Base-by-base conservation (phyloP, 2,329 filamentous ascomycete species). In the Daldinia sp. region DNA sequence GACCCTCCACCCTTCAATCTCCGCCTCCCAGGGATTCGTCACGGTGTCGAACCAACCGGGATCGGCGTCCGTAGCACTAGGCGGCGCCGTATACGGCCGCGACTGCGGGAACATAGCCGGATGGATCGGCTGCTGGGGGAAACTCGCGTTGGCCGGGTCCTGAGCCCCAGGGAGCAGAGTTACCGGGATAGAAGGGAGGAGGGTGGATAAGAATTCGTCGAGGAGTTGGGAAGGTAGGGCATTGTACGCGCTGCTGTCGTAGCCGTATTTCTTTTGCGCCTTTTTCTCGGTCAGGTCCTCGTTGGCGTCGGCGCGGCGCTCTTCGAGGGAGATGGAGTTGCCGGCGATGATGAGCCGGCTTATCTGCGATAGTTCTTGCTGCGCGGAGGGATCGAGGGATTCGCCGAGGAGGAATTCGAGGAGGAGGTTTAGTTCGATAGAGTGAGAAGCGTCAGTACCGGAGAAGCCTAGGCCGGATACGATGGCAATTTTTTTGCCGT, bases 71-170 rank as follows among this genome's bases (percentile, higher is more conserved):
- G 23, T 10, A 17, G 45, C 61, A n/a, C 73, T 68, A 47, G 83
- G 83, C 11, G 79, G 77, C 9, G 83, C 78, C 30, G 84, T 84
- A 74, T 92, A 99, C 6, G 85, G 80, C 66, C 93, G 85, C 15
- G 92, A 83, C 7, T 85, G 83, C 0, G 93, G 91, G 71, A 99
- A 95, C 86, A 99, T 93, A 63, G 95, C 94, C 3, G 91, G 83
- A 77, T 99, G 95, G 50, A 99, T 91, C 1, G 92, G 90, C 76
- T 98, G 95, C 74, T 99, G 95, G 0, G 95, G 95, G 25, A 97
- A 87, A 66, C 92, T 91, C 53, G 91, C 87, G 73, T 96, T 97
- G 50, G 95, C 93, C 0, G 95, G 94, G 76, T 99, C 96, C 29
- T 86, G 83, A 13, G 85, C 85, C 13, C 95, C 95, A 0, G 96